Evolutionary conservation across 2,329 filamentous ascomycete species (phyloP).

Genomic region (Fusarium sacchari): DNA sequence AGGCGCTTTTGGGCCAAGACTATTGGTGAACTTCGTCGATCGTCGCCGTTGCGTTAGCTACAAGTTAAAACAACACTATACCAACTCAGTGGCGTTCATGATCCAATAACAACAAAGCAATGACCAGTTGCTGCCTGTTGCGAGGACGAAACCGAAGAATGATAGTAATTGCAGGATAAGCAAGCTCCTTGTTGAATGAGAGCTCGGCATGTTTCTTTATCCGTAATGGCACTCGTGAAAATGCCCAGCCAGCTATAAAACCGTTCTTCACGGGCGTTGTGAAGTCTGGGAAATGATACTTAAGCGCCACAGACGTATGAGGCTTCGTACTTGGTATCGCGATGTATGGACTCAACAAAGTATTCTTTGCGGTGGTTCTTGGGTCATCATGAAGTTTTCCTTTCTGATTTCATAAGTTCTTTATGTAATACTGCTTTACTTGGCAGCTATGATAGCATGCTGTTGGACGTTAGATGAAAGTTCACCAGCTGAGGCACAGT

Average conservation of each 20-base stretch:
- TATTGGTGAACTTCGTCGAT: background rate
- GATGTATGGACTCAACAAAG: background rate
- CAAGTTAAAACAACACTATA: background rate
- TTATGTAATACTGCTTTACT: background rate
- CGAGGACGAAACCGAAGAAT: background rate
- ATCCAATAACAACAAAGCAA: background rate
- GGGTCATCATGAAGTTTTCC: too few species aligned
- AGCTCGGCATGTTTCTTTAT: background rate
- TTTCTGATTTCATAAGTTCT: too few species aligned
- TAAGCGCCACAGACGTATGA: background rate
- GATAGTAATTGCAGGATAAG: background rate
- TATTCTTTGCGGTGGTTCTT: fast-evolving
- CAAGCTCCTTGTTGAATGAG: too few species aligned
- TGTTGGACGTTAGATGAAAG: background rate
- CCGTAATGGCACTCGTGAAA: background rate
- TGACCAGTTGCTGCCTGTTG: background rate
- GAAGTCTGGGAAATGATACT: background rate
- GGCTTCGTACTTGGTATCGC: background rate
- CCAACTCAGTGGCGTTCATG: background rate
- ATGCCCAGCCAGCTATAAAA: background rate
- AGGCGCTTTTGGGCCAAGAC: background rate
- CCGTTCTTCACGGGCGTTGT: background rate
- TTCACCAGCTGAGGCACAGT: background rate
- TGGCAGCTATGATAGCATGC: background rate
- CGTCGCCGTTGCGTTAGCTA: background rate